Conservation (phyloP, 1,284 basidiomycete genomes). For the Entoloma clypeatum region DNA sequence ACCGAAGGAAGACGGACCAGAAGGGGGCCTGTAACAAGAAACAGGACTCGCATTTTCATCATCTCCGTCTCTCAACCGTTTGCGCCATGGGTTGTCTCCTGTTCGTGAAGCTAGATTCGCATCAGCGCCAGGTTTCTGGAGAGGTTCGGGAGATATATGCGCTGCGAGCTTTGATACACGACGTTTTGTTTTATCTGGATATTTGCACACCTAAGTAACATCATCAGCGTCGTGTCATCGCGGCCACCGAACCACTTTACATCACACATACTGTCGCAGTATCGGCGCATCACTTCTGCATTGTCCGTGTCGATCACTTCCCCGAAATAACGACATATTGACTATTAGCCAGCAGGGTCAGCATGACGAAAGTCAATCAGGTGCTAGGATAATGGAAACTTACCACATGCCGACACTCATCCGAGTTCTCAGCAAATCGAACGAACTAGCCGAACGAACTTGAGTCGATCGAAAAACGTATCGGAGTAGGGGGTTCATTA, state of each 20-base stretch:
- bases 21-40: conserved; percentile 23
- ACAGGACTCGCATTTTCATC: conserved; percentile 12
- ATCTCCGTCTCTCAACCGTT: conserved; percentile 4
- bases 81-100: conserved; percentile 7
- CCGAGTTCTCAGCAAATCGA: conserved; percentile 59
- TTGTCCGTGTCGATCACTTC: conserved; percentile 61
- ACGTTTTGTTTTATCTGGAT: conserved; percentile 57
- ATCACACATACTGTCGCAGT: conserved; percentile 84
- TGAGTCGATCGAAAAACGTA: conserved; percentile 1
- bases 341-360: conserved; percentile 33
- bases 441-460: conserved; percentile 47
- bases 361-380: background rate
- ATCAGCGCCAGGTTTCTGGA: conserved; percentile 22
- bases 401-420: conserved; percentile 73
- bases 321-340: conserved; percentile 81
- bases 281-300: conserved; percentile 41
- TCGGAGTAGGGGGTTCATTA: conserved; percentile 4
- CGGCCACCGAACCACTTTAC: conserved; percentile 42
- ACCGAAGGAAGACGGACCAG: conserved; percentile 11
- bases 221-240: background rate
- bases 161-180: conserved; percentile 49
- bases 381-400: conserved; percentile 23
- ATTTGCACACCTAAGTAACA: conserved; percentile 64
- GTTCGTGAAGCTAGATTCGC: background rate
- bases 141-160: conserved; percentile 31